Percentiles rank a stretch among this genome's conserved stretches.
These are phyloP conservation scores for Fusarium sp. DNA, from an alignment of 2,329 filamentous ascomycete species.

Conservation along the genomic window DNA sequence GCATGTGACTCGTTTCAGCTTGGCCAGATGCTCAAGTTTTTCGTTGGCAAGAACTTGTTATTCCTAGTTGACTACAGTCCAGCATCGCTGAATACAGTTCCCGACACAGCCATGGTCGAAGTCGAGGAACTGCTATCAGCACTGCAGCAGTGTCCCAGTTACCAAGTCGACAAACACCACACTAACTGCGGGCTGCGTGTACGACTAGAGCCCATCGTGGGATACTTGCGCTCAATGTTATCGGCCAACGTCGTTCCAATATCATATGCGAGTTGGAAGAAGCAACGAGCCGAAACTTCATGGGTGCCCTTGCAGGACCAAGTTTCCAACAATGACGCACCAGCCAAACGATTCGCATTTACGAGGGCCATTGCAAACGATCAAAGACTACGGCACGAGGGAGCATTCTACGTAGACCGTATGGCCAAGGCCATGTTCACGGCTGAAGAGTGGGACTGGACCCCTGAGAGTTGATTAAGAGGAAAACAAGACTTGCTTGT, in stretches of 20 bases:
- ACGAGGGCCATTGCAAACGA: slow-evolving; percentile 63
- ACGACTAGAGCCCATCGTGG: slow-evolving; percentile 73
- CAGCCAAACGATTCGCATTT: slow-evolving; percentile 56
- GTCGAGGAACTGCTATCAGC: slow-evolving; percentile 69
- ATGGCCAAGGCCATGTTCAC: slow-evolving; percentile 67
- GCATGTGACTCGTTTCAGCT: slow-evolving; percentile 84
- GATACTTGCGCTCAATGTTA: slow-evolving; percentile 71
- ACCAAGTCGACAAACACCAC: slow-evolving; percentile 81
- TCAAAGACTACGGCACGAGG: slow-evolving; percentile 61
- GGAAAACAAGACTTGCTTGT: slow-evolving; percentile 25
- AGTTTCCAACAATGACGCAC: slow-evolving; percentile 22
- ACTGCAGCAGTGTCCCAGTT: slow-evolving; percentile 74
- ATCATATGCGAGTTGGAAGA: slow-evolving; percentile 60
- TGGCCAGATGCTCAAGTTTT: slow-evolving; percentile 81
- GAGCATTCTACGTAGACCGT: slow-evolving; percentile 61
- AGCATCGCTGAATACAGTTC: slow-evolving; percentile 56
- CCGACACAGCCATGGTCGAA: slow-evolving; percentile 67
- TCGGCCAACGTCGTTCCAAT: slow-evolving; percentile 59
- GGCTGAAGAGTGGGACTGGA: slow-evolving; percentile 70
- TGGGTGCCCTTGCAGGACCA: slow-evolving; percentile 51
- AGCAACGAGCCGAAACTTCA: slow-evolving; percentile 51
- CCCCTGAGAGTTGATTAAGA: slow-evolving; percentile 55
- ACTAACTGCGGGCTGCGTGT: slow-evolving; percentile 78
- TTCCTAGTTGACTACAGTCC: slow-evolving; percentile 68
- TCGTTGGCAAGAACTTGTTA: slow-evolving; percentile 70